Evolutionary conservation across 805 yeast species (phyloP), one percentile per base, ranked within the genome.

Genomic region (Kodamaea kakaduensis): DNA sequence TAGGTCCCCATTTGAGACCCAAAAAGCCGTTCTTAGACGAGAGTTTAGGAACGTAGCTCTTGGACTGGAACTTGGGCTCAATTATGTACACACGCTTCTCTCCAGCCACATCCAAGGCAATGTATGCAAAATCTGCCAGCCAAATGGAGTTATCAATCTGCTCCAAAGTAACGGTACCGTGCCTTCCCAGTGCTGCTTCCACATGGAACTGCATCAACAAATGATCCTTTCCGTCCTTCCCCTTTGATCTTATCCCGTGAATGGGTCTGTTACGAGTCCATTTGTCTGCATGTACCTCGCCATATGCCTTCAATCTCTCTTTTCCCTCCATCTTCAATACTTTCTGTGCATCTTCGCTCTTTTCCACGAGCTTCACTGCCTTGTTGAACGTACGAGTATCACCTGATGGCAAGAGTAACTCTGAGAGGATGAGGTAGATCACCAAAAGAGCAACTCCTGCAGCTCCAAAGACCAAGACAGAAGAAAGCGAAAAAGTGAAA

Each of bases 211-310:
- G 78, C 93, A 89, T 83, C 40, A 78, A 67, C 48, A 84, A 69
- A 47, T 84, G 94, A 46, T 84, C 93, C 47, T 78, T 76, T 2
- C 95, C 95, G 40, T 81, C 81, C 42, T 76, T 73, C 34, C 83
- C 95, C 37, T 76, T 61, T 41, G 80, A 69, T 37, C 84, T 73
- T 16, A 72, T 61, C 9, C 93, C 77, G 32, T 78, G 77, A 25
- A 85, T 76, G 2, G 96, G 96, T 61, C 96, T 77, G 53, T 84
- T 84, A 64, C 95, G 76, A 6, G 87, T 83, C 90, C 96, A 86
- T 49, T 77, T 77, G 52, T 84, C 90, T 15, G 73, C 68, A 14
- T 36, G 39, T 6, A 69, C 58, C 47, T 84, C 94, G 31, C 96
- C 96, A 51, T 84, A 82, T 0, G 96, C 96, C 53, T 82, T 83